Conservation (phyloP, 2,329 filamentous ascomycete species). For the Emmonsiellopsis sp. region DNA sequence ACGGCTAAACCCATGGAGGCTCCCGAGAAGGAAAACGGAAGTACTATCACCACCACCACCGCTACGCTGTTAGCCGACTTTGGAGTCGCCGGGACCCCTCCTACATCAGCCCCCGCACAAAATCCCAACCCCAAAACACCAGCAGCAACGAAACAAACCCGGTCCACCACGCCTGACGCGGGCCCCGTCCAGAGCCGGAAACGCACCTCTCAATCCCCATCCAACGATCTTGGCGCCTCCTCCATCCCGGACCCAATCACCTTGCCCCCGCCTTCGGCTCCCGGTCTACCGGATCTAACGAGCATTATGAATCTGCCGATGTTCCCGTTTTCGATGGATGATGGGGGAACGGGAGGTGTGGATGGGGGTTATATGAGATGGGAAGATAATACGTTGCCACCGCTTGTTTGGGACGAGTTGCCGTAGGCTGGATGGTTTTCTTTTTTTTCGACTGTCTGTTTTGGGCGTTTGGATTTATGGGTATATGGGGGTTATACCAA, state of each 20-base stretch:
- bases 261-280: slow-evolving; percentile 22
- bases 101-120: background rate
- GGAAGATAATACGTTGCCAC: slow-evolving; percentile 32
- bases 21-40: background rate
- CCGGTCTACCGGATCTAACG: slow-evolving; percentile 13
- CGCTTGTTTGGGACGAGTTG: slow-evolving; percentile 33
- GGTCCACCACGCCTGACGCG: slow-evolving; percentile 2
- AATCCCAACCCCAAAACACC: slow-evolving; percentile 7
- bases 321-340: slow-evolving; percentile 27
- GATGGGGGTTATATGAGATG: slow-evolving; percentile 16
- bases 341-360: slow-evolving; percentile 14
- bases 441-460: slow-evolving; percentile 4
- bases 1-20: slow-evolving; percentile 21
- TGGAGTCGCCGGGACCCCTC: background rate
- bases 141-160: slow-evolving; percentile 6
- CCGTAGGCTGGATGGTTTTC: slow-evolving; percentile 7
- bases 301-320: slow-evolving; percentile 6
- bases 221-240: background rate
- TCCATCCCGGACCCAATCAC: slow-evolving; percentile 21
- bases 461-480: slow-evolving; percentile 3
- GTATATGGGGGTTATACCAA: background rate
- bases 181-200: background rate
- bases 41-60: background rate
- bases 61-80: no score
- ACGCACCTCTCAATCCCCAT: background rate